A percentile compares a stretch with the other conserved stretches of the same genome.
Evolutionary conservation across 2,329 filamentous ascomycete species (phyloP).

Genomic region (Cordyceps militaris): DNA sequence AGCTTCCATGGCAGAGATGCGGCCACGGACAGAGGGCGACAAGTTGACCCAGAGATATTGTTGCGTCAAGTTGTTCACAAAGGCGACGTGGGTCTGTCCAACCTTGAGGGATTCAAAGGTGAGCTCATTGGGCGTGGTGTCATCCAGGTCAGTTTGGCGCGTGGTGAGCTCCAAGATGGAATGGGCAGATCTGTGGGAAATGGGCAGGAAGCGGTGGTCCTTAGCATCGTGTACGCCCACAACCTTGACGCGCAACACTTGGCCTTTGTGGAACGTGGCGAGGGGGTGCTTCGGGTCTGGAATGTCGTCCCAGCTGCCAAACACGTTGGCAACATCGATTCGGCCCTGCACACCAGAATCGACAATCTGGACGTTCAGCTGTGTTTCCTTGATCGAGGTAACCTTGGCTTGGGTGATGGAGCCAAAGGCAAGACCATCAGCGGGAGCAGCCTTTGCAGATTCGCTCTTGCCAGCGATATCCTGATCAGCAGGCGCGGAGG

Average conservation of each 20-base stretch:
- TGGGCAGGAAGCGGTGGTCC: slow-evolving; percentile 84
- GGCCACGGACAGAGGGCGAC: slow-evolving; percentile 78
- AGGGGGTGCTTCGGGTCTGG: slow-evolving; percentile 74
- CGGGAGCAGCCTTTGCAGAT: slow-evolving; percentile 31
- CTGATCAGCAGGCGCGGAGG: slow-evolving; percentile 40
- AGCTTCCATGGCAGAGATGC: slow-evolving; percentile 74
- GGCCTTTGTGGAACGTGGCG: slow-evolving; percentile 61
- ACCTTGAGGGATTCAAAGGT: slow-evolving; percentile 65
- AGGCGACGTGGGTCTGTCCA: slow-evolving; percentile 69
- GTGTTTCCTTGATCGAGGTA: slow-evolving; percentile 79
- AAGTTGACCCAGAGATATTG: slow-evolving; percentile 86
- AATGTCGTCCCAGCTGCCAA: slow-evolving; percentile 83
- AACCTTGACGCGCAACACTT: slow-evolving; percentile 66
- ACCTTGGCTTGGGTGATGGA: slow-evolving; percentile 69
- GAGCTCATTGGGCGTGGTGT: slow-evolving; percentile 41
- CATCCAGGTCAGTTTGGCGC: slow-evolving; percentile 60
- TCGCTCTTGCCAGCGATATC: slow-evolving; percentile 32
- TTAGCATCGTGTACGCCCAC: slow-evolving; percentile 84
- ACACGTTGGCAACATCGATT: slow-evolving; percentile 84
- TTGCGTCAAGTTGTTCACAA: slow-evolving; percentile 81
- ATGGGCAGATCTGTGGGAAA: slow-evolving; percentile 76
- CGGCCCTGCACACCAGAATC: slow-evolving; percentile 73
- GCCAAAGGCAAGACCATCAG: slow-evolving; percentile 70
- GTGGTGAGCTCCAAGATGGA: slow-evolving; percentile 82
- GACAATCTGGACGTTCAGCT: slow-evolving; percentile 83